phyloP scores from a whole-genome alignment of 371 early-diverging fungal genomes.

The Rhizoclosmatium hyalinum region DNA sequence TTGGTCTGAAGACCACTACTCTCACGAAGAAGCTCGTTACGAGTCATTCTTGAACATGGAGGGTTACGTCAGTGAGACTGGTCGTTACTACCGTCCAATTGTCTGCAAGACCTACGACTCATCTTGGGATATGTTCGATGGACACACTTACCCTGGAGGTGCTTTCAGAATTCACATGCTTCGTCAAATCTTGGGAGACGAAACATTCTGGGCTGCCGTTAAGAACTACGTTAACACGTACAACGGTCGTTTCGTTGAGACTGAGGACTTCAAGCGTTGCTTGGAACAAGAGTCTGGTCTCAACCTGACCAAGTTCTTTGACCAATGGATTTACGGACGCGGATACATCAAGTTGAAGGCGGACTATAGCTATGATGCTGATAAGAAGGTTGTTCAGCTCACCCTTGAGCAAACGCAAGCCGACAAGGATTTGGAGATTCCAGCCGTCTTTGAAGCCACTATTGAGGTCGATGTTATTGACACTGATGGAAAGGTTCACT shows the following conservation, averaged over 20 bases:
- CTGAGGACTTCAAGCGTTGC: slow-evolving; percentile 60
- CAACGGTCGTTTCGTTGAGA: slow-evolving; percentile 53
- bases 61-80: slow-evolving; percentile 50
- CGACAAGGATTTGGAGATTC: slow-evolving; percentile 45
- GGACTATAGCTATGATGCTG: slow-evolving; percentile 42
- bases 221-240: slow-evolving; percentile 51
- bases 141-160: slow-evolving; percentile 64
- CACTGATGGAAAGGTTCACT: slow-evolving; percentile 45
- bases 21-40: slow-evolving; percentile 51
- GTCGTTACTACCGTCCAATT: slow-evolving; percentile 59
- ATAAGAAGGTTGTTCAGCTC: slow-evolving; percentile 40
- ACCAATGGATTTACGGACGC: slow-evolving; percentile 67
- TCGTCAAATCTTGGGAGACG: slow-evolving; percentile 57
- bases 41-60: slow-evolving; percentile 47
- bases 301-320: slow-evolving; percentile 67
- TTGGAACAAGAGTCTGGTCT: slow-evolving; percentile 60
- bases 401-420: slow-evolving; percentile 62
- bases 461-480: slow-evolving; percentile 59
- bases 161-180: slow-evolving; percentile 65
- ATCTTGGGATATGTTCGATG: slow-evolving; percentile 64
- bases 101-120: slow-evolving; percentile 60
- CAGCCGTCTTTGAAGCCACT: slow-evolving; percentile 55
- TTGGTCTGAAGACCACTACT: slow-evolving; percentile 57
- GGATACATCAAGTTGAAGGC: slow-evolving; percentile 65
- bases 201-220: slow-evolving; percentile 62